These are phyloP conservation scores for Pneumocystis jirovecii DNA, from an alignment of 1,139 yeast species.

Conservation along the genomic window DNA sequence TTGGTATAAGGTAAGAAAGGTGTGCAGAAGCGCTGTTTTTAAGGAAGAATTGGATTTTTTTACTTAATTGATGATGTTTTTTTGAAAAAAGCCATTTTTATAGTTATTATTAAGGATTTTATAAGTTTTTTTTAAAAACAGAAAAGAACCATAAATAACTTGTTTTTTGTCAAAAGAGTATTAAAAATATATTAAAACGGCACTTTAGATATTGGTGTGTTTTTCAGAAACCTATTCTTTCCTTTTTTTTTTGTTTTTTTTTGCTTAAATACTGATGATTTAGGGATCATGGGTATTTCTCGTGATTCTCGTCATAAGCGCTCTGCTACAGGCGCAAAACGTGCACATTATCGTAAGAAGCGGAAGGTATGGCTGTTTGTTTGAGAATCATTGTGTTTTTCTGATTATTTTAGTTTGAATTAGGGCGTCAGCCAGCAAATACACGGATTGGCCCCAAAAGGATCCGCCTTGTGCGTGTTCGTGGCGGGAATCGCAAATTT, in stretches of 20 bases:
- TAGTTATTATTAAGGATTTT: too few relatives aligned
- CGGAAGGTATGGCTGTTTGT: constrained; percentile 31
- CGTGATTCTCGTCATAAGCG: constrained; percentile 99
- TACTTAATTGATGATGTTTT: not conserved
- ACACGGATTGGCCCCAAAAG: constrained; percentile 96
- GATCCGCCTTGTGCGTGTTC: constrained; percentile 97
- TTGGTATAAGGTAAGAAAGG: not conserved
- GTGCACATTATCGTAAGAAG: constrained; percentile 99
- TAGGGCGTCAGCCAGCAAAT: constrained; percentile 99
- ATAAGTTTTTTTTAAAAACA: too few relatives aligned
- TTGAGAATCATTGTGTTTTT: not conserved
- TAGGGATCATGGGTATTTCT: constrained; percentile 82
- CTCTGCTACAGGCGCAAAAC: constrained; percentile 99
- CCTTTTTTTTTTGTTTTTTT: not conserved
- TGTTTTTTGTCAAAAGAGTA: not conserved
- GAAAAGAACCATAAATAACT: too few relatives aligned
- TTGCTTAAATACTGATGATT: not conserved
- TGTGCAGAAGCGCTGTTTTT: not conserved
- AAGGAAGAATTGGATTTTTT: not conserved
- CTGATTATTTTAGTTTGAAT: constrained; percentile 59
- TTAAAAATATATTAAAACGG: not conserved
- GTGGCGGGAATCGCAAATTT: constrained; percentile 99
- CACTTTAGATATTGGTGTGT: not conserved
- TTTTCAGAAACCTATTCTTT: not conserved
- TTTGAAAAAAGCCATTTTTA: not conserved